phyloP scores from a whole-genome alignment of 352 stramenopile species.

The Pythium diclinum region DNA sequence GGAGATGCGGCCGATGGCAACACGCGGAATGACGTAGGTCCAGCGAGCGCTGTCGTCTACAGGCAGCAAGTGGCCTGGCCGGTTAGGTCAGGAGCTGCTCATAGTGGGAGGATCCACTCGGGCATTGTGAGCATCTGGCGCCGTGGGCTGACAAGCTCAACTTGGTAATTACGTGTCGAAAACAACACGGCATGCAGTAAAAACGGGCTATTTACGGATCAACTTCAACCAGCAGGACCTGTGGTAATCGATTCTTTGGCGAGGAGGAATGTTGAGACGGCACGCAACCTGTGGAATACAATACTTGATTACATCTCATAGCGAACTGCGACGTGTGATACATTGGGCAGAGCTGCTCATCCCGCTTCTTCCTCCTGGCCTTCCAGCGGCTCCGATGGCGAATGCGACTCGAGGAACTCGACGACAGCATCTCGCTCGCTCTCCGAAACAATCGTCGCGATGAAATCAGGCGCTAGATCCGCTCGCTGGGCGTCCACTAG shows the following conservation, averaged over 20 bases:
- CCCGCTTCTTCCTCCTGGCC: background rate
- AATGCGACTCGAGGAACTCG: slow-evolving; percentile 27
- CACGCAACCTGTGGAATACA: background rate
- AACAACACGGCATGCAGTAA: background rate
- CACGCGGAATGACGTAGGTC: slow-evolving; percentile 1
- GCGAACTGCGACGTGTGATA: slow-evolving; percentile 5
- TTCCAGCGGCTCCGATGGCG: slow-evolving; percentile 8
- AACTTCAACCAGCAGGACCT: slow-evolving; percentile 22
- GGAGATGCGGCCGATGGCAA: background rate
- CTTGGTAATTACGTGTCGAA: slow-evolving; percentile 21
- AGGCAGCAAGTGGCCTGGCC: background rate
- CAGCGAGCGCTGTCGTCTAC: slow-evolving; percentile 16
- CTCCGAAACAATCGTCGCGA: slow-evolving; percentile 31
- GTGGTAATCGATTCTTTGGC: slow-evolving; percentile 2
- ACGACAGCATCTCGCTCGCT: slow-evolving; percentile 38
- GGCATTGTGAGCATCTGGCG: slow-evolving; percentile 5
- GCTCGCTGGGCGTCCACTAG: slow-evolving; percentile 43
- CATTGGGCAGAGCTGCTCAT: background rate
- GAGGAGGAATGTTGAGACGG: background rate
- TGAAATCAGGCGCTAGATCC: slow-evolving; percentile 35
- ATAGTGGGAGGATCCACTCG: slow-evolving; percentile 15
- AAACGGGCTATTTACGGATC: slow-evolving; percentile 10
- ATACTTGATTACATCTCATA: slow-evolving; percentile 6
- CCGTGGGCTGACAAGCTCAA: slow-evolving; percentile 21
- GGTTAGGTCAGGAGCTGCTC: background rate